A percentile compares a stretch with the other conserved stretches of the same genome.
phyloP scores from a whole-genome alignment of 371 early-diverging fungal species.

The Rhizopus stolonifer region DNA sequence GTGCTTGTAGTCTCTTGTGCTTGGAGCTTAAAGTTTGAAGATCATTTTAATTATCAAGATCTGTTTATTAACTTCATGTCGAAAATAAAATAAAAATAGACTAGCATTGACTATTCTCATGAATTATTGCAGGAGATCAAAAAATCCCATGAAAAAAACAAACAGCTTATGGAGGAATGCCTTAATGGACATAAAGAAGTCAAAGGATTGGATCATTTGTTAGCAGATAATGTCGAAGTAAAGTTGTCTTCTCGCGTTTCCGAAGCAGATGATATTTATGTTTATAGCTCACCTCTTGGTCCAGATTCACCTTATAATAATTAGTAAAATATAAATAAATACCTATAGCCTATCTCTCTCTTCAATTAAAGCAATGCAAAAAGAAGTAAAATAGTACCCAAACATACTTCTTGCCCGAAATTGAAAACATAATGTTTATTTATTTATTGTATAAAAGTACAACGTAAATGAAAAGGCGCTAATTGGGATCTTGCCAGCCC shows the following conservation, averaged over 20 bases:
- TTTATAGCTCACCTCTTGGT: conserved; percentile 6
- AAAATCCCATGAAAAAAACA: conserved; percentile 16
- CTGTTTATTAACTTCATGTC: conserved; percentile 2
- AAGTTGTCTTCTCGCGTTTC: conserved; percentile 21
- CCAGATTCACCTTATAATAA: not conserved
- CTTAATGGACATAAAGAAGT: conserved; percentile 11
- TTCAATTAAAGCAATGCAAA: conserved; percentile 14
- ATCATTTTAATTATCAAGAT: no score
- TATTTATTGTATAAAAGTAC: conserved; percentile 3
- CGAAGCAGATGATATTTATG: conserved; percentile 16
- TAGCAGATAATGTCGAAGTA: conserved; percentile 18
- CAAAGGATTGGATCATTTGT: conserved; percentile 6
- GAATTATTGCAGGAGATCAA: conserved; percentile 19
- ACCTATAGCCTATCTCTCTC: conserved; percentile 7
- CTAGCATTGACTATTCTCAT: conserved; percentile 17
- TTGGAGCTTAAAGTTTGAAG: conserved; percentile 1
- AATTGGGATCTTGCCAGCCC: conserved; percentile 4
- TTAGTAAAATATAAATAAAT: conserved; percentile 3
- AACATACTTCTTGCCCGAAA: conserved; percentile 9
- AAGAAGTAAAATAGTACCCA: conserved; percentile 7
- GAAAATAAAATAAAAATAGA: conserved; percentile 10
- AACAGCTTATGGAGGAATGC: conserved; percentile 4
- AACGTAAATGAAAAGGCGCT: conserved; percentile 1
- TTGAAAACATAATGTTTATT: not conserved
- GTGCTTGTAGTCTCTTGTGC: conserved; percentile 1